Evolutionary conservation across 1,284 basidiomycete genomes (phyloP).

Genomic region (Grifola frondosa): DNA sequence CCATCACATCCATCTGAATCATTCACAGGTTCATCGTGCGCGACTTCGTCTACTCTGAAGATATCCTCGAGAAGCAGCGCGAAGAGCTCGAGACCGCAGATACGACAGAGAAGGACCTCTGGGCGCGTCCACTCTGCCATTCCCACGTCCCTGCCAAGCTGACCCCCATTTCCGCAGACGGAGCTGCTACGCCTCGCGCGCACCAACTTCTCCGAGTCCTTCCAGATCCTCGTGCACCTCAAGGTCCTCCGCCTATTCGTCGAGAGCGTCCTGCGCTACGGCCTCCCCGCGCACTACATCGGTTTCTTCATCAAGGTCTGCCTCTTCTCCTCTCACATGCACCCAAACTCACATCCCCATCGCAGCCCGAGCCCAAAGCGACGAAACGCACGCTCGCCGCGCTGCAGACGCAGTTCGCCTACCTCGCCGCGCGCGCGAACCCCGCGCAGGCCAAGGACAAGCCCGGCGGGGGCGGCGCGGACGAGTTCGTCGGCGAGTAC

Average conservation of each 20-base stretch:
- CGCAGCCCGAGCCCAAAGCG: slow-evolving; percentile 84
- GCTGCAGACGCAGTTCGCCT: slow-evolving; percentile 78
- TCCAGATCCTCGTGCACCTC: slow-evolving; percentile 92
- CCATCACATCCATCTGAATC: too few relatives aligned
- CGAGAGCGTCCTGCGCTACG: slow-evolving; percentile 95
- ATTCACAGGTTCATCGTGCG: slow-evolving; percentile 78
- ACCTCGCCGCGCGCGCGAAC: slow-evolving; percentile 71
- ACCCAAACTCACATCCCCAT: neutral
- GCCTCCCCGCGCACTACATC: slow-evolving; percentile 90
- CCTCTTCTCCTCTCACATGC: slow-evolving; percentile 4
- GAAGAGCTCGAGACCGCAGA: slow-evolving; percentile 82
- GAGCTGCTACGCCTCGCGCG: slow-evolving; percentile 91
- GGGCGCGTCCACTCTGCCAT: slow-evolving; percentile 60
- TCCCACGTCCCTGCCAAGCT: neutral
- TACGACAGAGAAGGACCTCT: slow-evolving; percentile 93
- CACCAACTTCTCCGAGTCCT: slow-evolving; percentile 97
- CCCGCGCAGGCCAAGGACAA: slow-evolving; percentile 40
- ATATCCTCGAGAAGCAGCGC: slow-evolving; percentile 78
- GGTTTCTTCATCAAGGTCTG: slow-evolving; percentile 80
- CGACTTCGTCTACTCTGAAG: slow-evolving; percentile 93
- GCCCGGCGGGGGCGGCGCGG: slow-evolving; percentile 39
- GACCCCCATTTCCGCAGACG: slow-evolving; percentile 54
- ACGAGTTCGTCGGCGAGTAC: slow-evolving; percentile 83
- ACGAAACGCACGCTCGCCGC: slow-evolving; percentile 78
- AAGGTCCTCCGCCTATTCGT: slow-evolving; percentile 92